Base-by-base conservation (phyloP, 2,329 filamentous ascomycete genomes). In the Cryphonectria parasitica region DNA sequence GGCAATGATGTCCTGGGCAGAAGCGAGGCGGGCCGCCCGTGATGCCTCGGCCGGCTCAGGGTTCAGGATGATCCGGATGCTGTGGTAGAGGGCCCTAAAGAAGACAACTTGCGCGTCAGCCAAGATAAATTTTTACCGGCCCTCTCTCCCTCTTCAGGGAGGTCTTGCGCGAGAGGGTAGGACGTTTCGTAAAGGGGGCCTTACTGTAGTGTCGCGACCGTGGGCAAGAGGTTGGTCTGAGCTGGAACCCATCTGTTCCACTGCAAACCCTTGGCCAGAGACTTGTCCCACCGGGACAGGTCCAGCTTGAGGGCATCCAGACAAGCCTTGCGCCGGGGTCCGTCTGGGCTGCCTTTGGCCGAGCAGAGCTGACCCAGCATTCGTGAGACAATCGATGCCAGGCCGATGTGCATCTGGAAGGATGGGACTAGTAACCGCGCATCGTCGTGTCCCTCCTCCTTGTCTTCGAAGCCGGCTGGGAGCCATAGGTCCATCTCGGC, bases 21-120 rank as follows among this genome's bases (percentile, higher is more conserved):
- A 75, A 1, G 69, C 69, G 3, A 74, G 41, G 56, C 76, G 77
- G 7, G 8, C 72, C 58, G 63, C 64, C n/a, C 11, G 25, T 10
- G 49, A 25, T 54, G 22, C 52, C 52, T 56, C 52, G 52, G 58
- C 72, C n/a, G 74, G 65, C 62, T 76, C 75, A 36, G 74, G 73
- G 61, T 77, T 76, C 1, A 77, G 69, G 4, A 73, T 73, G 31
- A 77, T 76, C 6, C 76, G 75, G 3, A 74, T 72, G 63, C 74
- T 77, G 63, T 77, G 70, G 31, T 74, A 77, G 0, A 77, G 54
- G 0, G 76, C 15, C 41, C 67, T 69, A 1, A 11, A 22, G 7
- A 34, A 22, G 25, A 28, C 10, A 28, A 4, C n/a, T n/a, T 2
- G n/a, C 25, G 52, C 25, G 25, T 56, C 52, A 56, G 52, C 17